Conservation (phyloP, 805 yeast species). For the Saccharomycopsis javanensis region DNA sequence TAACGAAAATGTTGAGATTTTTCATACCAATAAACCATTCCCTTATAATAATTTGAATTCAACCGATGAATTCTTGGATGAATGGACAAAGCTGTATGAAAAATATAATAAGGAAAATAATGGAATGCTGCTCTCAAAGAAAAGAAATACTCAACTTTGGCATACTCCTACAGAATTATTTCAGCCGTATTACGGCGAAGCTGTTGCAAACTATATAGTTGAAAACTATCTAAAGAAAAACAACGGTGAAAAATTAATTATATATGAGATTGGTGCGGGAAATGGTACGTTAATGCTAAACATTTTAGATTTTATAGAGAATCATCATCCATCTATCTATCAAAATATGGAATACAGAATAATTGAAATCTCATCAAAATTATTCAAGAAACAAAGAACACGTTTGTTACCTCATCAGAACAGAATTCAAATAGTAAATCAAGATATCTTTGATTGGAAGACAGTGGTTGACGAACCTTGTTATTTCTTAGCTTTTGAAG, state of each 20-base stretch:
- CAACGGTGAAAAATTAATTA: conserved; percentile 32
- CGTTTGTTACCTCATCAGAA: conserved; percentile 36
- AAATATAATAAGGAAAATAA: conserved; percentile 17
- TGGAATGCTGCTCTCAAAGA: conserved; percentile 3
- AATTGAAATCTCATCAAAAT: conserved; percentile 57
- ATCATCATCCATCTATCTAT: conserved; percentile 65
- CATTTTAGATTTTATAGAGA: conserved; percentile 53
- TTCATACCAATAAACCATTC: conserved; percentile 44
- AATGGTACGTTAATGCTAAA: conserved; percentile 80
- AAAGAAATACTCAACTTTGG: conserved; percentile 54
- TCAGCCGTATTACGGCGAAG: conserved; percentile 77
- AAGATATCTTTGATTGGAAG: conserved; percentile 71
- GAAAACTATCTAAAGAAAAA: conserved; percentile 65
- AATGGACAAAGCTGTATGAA: conserved; percentile 63
- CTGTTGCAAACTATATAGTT: conserved; percentile 70
- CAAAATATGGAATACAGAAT: conserved; percentile 55
- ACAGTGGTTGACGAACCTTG: conserved; percentile 52
- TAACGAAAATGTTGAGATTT: conserved; percentile 67
- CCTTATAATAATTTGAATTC: conserved; percentile 50
- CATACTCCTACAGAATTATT: conserved; percentile 85
- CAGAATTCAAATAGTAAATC: conserved; percentile 57
- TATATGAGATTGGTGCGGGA: conserved; percentile 87
- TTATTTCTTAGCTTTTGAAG: conserved; percentile 71
- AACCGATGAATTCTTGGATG: conserved; percentile 59
- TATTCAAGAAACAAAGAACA: conserved; percentile 47